Base-by-base conservation (phyloP, 352 stramenopile species). In the Phytophthora hibernalis region DNA sequence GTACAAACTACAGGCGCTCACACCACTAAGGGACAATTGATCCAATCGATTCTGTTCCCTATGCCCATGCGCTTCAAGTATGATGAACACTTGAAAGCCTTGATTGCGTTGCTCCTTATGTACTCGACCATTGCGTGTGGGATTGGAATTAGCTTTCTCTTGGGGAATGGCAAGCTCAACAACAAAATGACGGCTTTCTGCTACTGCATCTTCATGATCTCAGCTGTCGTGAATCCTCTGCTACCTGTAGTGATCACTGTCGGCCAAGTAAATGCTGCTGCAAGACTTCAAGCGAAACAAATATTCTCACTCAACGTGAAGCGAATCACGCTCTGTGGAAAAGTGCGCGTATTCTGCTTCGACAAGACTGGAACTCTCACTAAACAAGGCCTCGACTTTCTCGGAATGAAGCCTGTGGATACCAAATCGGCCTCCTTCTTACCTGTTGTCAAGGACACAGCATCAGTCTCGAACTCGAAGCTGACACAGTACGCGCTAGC, bases 361-460 rank as follows among this genome's bases (percentile, higher is more conserved):
- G 89, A 97, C 65, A 97, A 97, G 52, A 97, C 89, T 0, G 89
- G 89, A 5, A 97, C 87, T 5, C 72, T 97, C 5, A 97, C 89
- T 6, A 89, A 95, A 44, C 76, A 95, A 65, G 89, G 89, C 1
- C 58, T 97, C 8, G 77, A 93, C 40, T 96, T 92, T 35, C 77
- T 63, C 53, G 82, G 70, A 0, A 45, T 75, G 5, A 66, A 76
- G 31, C 37, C 68, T 7, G 57, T 79, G 20, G 48, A 67, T 35
- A 38, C 28, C 18, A 70, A 40, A 6, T 54, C 51, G 0, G 54
- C 50, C 37, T 59, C 44, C 0, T 74, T 64, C 21, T n/a, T 70
- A 31, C 26, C 62, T 2, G 45, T 79, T 31, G 42, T 54, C 33
- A 77, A 63, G 7, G 55, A 77, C 13, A 18, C 51, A 61, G 28